These are phyloP conservation scores for Helicostylum pulchrum DNA, from an alignment of 192 early-diverging fungal species.

Conservation along the genomic window DNA sequence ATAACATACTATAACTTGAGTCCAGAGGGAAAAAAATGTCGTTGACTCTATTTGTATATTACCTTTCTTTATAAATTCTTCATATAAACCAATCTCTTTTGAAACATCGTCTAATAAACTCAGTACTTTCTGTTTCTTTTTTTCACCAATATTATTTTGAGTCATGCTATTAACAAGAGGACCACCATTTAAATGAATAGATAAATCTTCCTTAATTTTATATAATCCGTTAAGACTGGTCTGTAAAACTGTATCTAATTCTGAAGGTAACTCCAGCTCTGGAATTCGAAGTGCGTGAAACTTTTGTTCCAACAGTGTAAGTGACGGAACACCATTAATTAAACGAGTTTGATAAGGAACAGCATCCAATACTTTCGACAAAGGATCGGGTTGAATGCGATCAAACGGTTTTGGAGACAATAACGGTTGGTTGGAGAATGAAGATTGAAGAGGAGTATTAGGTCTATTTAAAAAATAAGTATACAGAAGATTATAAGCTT, in stretches of 20 bases:
- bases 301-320: constrained; percentile 50
- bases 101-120: constrained; percentile 49
- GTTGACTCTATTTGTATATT: constrained; percentile 2
- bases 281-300: constrained; percentile 52
- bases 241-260: constrained; percentile 51
- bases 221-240: constrained; percentile 48
- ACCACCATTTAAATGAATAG: constrained; percentile 60
- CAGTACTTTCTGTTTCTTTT: constrained; percentile 43
- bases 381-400: constrained; percentile 20
- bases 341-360: constrained; percentile 27
- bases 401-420: constrained; percentile 19
- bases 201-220: constrained; percentile 55
- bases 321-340: constrained; percentile 56
- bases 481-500: not conserved
- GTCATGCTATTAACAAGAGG: constrained; percentile 33
- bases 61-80: constrained; percentile 63
- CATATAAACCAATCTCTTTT: constrained; percentile 55
- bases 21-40: not conserved
- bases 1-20: not conserved
- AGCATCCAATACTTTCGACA: constrained; percentile 22
- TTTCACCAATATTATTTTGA: constrained; percentile 21
- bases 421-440: constrained; percentile 19
- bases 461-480: constrained; percentile 11
- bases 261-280: constrained; percentile 53
- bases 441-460: constrained; percentile 25